Base-by-base conservation (phyloP, 208 protist genomes). In the Trypanosoma vivax region DNA sequence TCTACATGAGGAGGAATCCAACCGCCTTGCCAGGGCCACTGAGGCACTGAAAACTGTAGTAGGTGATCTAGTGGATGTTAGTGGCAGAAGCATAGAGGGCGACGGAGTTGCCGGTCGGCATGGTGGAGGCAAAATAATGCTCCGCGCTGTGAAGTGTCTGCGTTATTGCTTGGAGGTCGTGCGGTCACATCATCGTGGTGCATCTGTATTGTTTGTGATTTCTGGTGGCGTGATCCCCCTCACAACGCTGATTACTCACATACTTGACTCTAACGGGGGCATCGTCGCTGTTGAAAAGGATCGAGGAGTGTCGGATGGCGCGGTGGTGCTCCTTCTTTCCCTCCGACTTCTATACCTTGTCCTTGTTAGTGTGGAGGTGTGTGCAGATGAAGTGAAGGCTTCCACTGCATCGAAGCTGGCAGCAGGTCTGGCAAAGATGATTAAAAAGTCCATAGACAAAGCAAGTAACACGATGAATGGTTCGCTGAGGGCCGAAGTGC, bases 121-220 rank as follows among this genome's bases (percentile, higher is more conserved):
- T 30, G 30, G 16, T 45, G 24, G 29, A 29, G 39, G 31, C 38
- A 24, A 59, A 28, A 14, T 23, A 21, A 51, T 64, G 29, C n/a
- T 50, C 2, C 49, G 45, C 31, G 29, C 30, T 10, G 24, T 24
- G 11, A 18, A 45, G 29, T 29, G 23, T 37, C 18, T 73, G 13
- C 19, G 40, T n/a, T 24, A 16, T 5, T 60, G 53, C 25, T 33
- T 59, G 42, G 30, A 21, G 18, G 34, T 73, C 2, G 34, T 61
- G 1, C 50, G 67, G 14, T 45, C 30, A 3, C 56, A 53, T 42
- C 52, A 60, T 47, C 37, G 23, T 9, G 65, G 65, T 48, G 65
- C 65, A 29, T 46, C 65, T 1, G 60, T 67, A 9, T 19, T 73
- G 2, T 73, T 73, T 28, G 21, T 46, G 7, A 39, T 73, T 21